phyloP scores from a whole-genome alignment of 2,329 filamentous ascomycete species.

The Pyrenophora tritici-repentis region DNA sequence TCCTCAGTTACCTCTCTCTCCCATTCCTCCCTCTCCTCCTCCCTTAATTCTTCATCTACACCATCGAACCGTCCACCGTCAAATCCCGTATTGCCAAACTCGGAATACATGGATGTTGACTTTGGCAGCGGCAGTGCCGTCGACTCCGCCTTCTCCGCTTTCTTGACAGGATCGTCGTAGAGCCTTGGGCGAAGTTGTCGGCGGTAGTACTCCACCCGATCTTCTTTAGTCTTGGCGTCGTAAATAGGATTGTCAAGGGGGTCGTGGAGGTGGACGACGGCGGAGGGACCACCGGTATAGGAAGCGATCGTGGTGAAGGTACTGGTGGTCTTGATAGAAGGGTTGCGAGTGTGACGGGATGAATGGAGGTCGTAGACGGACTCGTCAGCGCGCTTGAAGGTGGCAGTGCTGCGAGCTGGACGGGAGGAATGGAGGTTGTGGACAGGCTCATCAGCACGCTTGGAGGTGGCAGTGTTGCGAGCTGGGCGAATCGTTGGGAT shows the following conservation, averaged over 20 bases:
- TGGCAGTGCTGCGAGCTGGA: too few species aligned
- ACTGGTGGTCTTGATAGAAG: background rate
- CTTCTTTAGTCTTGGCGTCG: background rate
- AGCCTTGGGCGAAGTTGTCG: background rate
- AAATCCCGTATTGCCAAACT: constrained; percentile 4
- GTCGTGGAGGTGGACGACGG: background rate
- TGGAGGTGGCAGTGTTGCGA: too few species aligned
- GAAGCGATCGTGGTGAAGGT: constrained; percentile 12
- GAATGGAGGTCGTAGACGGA: background rate
- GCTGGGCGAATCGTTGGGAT: too few species aligned
- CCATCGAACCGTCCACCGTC: constrained; percentile 8
- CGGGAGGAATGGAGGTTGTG: background rate
- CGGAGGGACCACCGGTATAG: constrained; percentile 8
- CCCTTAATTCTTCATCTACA: constrained; percentile 7
- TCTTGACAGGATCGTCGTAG: background rate
- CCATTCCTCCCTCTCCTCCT: constrained; percentile 5
- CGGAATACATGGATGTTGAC: constrained; percentile 13
- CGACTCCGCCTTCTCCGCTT: background rate
- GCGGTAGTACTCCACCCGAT: constrained; percentile 9
- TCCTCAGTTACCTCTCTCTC: background rate
- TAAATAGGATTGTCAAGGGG: constrained; percentile 14
- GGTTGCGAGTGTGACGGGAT: background rate
- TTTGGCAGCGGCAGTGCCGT: constrained; percentile 9
- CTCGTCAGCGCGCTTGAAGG: too few species aligned
- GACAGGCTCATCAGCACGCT: too few species aligned